phyloP scores from a whole-genome alignment of 2,329 filamentous ascomycete genomes.

The Pseudogymnoascus sp. region DNA sequence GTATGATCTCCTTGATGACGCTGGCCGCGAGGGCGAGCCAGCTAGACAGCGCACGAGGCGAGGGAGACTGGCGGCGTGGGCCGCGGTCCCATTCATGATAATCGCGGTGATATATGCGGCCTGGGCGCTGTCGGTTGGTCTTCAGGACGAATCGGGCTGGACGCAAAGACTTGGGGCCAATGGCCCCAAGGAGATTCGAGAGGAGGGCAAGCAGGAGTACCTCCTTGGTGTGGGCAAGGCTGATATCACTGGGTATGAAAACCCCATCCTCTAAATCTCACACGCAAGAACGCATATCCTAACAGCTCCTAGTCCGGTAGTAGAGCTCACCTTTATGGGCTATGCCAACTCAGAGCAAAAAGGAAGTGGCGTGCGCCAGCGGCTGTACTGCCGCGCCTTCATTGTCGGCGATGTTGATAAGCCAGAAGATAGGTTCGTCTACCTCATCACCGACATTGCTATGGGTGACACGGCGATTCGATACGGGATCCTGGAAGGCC shows the following conservation, averaged over 20 bases:
- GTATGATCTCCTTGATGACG: background rate
- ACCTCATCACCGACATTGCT: conserved; percentile 78
- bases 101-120: conserved; percentile 8
- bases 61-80: background rate
- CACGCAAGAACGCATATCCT: background rate
- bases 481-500: conserved; percentile 73
- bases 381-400: conserved; percentile 83
- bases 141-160: background rate
- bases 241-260: conserved; percentile 58
- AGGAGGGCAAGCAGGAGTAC: conserved; percentile 34
- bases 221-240: conserved; percentile 62
- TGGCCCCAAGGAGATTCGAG: conserved; percentile 7
- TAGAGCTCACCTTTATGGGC: conserved; percentile 85
- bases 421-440: conserved; percentile 68
- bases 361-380: conserved; percentile 76
- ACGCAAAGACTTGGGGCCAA: background rate
- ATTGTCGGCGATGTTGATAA: conserved; percentile 65
- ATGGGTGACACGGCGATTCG: conserved; percentile 84
- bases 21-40: background rate
- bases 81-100: background rate
- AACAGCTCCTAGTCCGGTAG: conserved; percentile 54
- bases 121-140: background rate
- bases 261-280: background rate
- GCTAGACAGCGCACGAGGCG: background rate
- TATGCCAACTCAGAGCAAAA: conserved; percentile 81